Percentiles rank a stretch among this genome's conserved stretches.
These are phyloP conservation scores for Cryptosporidium meleagridis DNA, from an alignment of 169 alveolate species.

Conservation along the genomic window DNA sequence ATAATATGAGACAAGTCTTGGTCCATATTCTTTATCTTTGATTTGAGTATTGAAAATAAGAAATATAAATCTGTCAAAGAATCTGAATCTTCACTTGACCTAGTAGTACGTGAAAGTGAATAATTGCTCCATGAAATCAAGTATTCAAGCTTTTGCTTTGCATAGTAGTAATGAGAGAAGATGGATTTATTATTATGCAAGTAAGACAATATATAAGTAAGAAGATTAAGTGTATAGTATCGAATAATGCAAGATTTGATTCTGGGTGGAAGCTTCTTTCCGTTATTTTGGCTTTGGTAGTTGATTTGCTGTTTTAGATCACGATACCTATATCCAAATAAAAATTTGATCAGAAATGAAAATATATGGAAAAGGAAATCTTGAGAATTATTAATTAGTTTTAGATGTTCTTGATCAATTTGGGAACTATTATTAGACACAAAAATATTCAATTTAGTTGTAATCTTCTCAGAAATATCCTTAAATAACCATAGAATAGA, in stretches of 20 bases:
- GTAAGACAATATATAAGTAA: background rate
- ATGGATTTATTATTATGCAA: background rate
- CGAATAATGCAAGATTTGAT: conserved; percentile 44
- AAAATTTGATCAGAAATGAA: conserved; percentile 24
- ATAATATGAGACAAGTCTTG: background rate
- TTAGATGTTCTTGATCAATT: background rate
- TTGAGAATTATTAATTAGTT: background rate
- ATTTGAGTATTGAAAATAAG: background rate
- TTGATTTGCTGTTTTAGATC: background rate
- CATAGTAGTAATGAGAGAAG: background rate
- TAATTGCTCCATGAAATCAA: conserved; percentile 24
- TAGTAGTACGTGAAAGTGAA: background rate
- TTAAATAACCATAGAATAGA: conserved; percentile 33
- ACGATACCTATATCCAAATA: conserved; percentile 25
- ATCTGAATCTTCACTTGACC: conserved; percentile 28
- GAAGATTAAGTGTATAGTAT: conserved; percentile 17
- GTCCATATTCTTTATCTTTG: background rate
- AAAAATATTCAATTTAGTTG: background rate
- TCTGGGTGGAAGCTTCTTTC: conserved; percentile 34
- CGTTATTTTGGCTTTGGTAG: background rate
- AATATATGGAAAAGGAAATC: conserved; percentile 1
- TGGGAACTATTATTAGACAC: background rate
- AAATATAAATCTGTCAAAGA: conserved; percentile 21
- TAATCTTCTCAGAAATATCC: background rate
- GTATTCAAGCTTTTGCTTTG: conserved; percentile 7